phyloP scores from a whole-genome alignment of 2,329 filamentous ascomycete species.

The Fusarium cyanostomum region DNA sequence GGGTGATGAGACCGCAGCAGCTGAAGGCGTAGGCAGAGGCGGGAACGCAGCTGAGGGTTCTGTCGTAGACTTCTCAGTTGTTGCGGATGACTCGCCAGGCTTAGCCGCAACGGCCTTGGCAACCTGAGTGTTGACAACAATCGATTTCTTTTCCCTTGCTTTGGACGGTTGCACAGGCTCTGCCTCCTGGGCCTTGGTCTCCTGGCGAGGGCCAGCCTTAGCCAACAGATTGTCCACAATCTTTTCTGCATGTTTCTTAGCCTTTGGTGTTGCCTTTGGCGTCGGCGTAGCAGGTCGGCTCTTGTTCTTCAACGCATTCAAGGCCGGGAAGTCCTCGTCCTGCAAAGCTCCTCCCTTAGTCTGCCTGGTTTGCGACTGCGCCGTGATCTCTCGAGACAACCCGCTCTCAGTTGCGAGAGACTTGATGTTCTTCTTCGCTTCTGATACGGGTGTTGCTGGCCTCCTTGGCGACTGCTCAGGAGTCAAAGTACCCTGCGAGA shows the following conservation, averaged over 20 bases:
- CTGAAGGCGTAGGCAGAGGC: constrained; percentile 59
- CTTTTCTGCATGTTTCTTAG: constrained; percentile 48
- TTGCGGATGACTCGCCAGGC: constrained; percentile 41
- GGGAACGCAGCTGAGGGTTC: constrained; percentile 57
- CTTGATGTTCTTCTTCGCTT: constrained; percentile 57
- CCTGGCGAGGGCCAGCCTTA: constrained; percentile 21
- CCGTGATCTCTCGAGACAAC: constrained; percentile 57
- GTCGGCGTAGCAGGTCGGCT: constrained; percentile 49
- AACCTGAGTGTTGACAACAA: constrained; percentile 60
- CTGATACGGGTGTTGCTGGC: constrained; percentile 37
- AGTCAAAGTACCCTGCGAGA: constrained; percentile 42
- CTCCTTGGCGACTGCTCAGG: constrained; percentile 49
- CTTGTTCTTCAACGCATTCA: constrained; percentile 56
- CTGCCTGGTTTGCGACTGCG: constrained; percentile 47
- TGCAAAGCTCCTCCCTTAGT: constrained; percentile 52
- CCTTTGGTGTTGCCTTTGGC: constrained; percentile 47
- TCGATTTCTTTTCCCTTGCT: constrained; percentile 44
- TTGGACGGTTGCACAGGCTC: constrained; percentile 18
- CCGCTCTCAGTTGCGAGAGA: constrained; percentile 57
- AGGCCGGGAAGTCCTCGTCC: constrained; percentile 71
- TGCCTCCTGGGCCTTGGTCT: constrained; percentile 26
- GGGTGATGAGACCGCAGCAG: constrained; percentile 59
- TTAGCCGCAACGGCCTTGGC: constrained; percentile 50
- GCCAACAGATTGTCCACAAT: constrained; percentile 39
- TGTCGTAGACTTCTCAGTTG: constrained; percentile 46